These are phyloP conservation scores for Biscogniauxia sp. DNA, from an alignment of 2,329 filamentous ascomycete genomes.

Conservation along the genomic window DNA sequence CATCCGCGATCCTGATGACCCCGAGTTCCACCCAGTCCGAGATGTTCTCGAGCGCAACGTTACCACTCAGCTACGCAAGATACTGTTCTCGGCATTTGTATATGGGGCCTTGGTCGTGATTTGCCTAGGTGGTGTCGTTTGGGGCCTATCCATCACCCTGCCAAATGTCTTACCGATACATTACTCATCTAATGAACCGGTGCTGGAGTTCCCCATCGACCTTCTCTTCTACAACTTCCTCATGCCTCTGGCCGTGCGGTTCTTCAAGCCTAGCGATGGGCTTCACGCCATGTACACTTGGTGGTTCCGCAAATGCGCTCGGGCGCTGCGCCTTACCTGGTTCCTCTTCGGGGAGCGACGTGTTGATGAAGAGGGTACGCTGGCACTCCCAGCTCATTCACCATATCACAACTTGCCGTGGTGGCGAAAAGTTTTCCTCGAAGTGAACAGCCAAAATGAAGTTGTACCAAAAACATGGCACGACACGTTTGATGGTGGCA, in stretches of 20 bases:
- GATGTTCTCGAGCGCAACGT: constrained; percentile 94
- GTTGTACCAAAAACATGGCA: constrained; percentile 58
- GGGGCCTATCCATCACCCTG: constrained; percentile 72
- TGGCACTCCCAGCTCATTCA: constrained; percentile 44
- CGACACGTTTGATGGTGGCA: constrained; percentile 50
- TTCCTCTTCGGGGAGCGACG: constrained; percentile 87
- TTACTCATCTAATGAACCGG: constrained; percentile 89
- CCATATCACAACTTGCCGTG: constrained; percentile 33
- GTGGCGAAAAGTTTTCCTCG: constrained; percentile 46
- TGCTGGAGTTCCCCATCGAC: constrained; percentile 91
- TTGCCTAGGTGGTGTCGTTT: constrained; percentile 92
- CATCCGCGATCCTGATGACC: constrained; percentile 96
- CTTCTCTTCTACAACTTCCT: constrained; percentile 96
- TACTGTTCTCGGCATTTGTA: constrained; percentile 91
- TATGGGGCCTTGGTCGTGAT: constrained; percentile 91
- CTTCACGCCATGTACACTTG: constrained; percentile 85
- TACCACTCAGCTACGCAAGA: constrained; percentile 90
- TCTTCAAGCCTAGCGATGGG: constrained; percentile 81
- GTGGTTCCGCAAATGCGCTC: constrained; percentile 92
- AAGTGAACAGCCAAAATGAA: constrained; percentile 39
- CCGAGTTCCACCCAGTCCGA: constrained; percentile 94
- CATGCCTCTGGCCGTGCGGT: constrained; percentile 81
- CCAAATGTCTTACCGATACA: constrained; percentile 80
- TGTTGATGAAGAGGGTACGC: constrained; percentile 75
- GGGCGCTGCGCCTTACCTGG: constrained; percentile 76